Base-by-base conservation (phyloP, 148 eudicot genomes). In the Beta vulgaris region DNA sequence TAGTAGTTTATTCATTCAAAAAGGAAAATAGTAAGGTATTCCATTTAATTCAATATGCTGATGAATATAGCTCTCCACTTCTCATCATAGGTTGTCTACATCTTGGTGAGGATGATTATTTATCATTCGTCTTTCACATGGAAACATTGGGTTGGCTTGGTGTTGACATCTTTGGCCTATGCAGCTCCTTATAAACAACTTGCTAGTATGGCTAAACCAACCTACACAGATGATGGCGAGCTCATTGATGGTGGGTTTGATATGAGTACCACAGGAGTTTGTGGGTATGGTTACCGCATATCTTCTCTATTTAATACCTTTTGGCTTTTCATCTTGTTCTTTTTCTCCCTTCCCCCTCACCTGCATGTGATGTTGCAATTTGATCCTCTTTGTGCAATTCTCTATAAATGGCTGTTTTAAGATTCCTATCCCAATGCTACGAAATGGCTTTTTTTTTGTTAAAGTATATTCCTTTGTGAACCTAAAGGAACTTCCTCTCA, bases 161-260 rank as follows among this genome's bases (percentile, higher is more conserved):
- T 89, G 12, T 43, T 94, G 79, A 94, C 96, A 68, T 84, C 89
- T 29, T 35, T 84, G 19, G 87, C 97, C 18, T 91, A 94, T 68
- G 28, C 61, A n/a, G 19, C 92, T 79, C 91, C 93, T 10, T 94
- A 94, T 79, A 77, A 89, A 76, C 98, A 92, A 82, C 96, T 92
- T 71, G 91, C 84, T 49, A 72, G 75, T 4, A 89, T 94, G 98
- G 93, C 98, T 65, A 90, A 77, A 74, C 97, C 96, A 46, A 48
- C 85, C 11, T 92, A 87, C 70, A 75, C 85, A 54, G 84, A 77
- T 62, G 81, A 72, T 46, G 97, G 93, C 25, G 98, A 94, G 42
- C 93, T 94, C 68, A 68, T 87, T 10, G 98, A 94, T 83, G 98
- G 98, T 23, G 98, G 98, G 18, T 90, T 86, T 81, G 97, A 92